Percentiles rank a stretch among this genome's conserved stretches.
phyloP scores from a whole-genome alignment of 2,329 filamentous ascomycete genomes.

The Macrophomina phaseolina region DNA sequence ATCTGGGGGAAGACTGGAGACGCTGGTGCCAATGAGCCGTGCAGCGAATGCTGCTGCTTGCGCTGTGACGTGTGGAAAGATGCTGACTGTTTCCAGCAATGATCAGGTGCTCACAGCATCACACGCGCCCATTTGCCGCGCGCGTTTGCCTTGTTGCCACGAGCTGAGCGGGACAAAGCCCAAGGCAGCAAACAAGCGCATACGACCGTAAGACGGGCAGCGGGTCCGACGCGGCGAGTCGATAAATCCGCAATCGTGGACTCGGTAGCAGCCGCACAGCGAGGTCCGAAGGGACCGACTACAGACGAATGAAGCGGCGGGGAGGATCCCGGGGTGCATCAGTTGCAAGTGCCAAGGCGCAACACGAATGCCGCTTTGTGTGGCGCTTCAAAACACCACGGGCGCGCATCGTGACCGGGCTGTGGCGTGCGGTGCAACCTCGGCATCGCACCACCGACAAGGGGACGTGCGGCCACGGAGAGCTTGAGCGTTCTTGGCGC shows the following conservation, averaged over 20 bases:
- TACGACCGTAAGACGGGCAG: constrained; percentile 20
- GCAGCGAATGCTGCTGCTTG: too few species aligned
- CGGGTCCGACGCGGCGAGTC: background rate
- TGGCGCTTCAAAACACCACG: constrained; percentile 18
- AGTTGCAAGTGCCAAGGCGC: background rate
- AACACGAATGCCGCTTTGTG: constrained; percentile 14
- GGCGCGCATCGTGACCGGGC: constrained; percentile 21
- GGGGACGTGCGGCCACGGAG: background rate
- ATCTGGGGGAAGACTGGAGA: background rate
- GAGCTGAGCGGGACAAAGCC: background rate
- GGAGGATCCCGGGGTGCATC: constrained; percentile 12
- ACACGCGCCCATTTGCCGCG: background rate
- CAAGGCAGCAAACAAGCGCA: background rate
- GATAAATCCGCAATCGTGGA: constrained; percentile 2
- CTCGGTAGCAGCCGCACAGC: constrained; percentile 11
- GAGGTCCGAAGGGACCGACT: constrained; percentile 15
- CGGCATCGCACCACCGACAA: background rate
- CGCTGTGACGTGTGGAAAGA: background rate
- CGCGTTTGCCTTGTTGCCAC: constrained; percentile 1
- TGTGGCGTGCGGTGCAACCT: constrained; percentile 9
- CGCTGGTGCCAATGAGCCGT: too few species aligned
- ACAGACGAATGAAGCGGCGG: constrained; percentile 3
- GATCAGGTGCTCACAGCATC: background rate
- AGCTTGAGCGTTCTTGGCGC: constrained; percentile 21
- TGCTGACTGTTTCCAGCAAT: background rate